These are phyloP conservation scores for Cucurbita ficifolia DNA, from an alignment of 306 rosid genomes.

Conservation along the genomic window DNA sequence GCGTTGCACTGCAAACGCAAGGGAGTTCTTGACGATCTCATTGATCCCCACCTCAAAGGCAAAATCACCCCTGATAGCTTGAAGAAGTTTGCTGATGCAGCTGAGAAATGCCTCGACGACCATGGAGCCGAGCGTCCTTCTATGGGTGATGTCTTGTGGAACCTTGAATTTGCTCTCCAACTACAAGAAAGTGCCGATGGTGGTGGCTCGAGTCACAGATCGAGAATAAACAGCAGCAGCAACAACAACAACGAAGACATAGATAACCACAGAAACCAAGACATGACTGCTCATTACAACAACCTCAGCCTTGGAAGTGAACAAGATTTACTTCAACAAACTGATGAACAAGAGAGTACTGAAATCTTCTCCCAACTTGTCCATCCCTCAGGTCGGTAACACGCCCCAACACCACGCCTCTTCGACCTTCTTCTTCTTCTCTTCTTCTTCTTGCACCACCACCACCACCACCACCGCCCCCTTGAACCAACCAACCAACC, in stretches of 20 bases:
- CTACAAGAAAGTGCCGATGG: slow-evolving; percentile 26
- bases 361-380: slow-evolving; percentile 36
- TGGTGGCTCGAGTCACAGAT: neutral
- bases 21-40: slow-evolving; percentile 27
- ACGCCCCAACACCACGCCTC: neutral
- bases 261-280: slow-evolving; percentile 3
- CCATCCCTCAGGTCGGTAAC: slow-evolving; percentile 28
- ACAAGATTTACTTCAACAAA: slow-evolving; percentile 12
- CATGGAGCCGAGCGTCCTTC: slow-evolving; percentile 30
- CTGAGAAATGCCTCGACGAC: slow-evolving; percentile 38
- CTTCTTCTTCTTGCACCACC: too few species aligned
- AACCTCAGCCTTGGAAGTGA: slow-evolving; percentile 35
- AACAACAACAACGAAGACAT: neutral
- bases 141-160: slow-evolving; percentile 36
- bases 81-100: slow-evolving; percentile 36
- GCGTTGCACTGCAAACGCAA: slow-evolving; percentile 29
- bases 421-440: neutral
- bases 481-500: too few species aligned
- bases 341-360: slow-evolving; percentile 1
- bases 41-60: slow-evolving; percentile 31
- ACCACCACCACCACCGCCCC: too few species aligned
- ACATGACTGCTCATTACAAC: slow-evolving; percentile 24
- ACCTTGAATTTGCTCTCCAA: slow-evolving; percentile 37
- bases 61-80: slow-evolving; percentile 32
- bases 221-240: neutral